Base-by-base conservation (phyloP, 306 rosid genomes). In the Quercus ilex region DNA sequence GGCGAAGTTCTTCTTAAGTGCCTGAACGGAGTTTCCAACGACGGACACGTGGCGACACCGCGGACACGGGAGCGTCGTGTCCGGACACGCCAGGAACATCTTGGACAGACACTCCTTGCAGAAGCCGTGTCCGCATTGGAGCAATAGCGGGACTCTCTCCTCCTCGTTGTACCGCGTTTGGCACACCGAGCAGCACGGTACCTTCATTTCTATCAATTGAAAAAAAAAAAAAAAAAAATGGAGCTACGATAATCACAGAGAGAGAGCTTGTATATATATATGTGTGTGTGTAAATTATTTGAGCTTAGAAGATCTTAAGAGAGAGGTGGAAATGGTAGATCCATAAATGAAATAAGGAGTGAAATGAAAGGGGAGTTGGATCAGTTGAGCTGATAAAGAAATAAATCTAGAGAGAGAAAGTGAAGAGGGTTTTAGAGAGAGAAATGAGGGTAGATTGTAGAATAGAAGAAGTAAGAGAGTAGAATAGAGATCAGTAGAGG, bases 101-200 rank as follows among this genome's bases (percentile, higher is more conserved):
- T 82, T 83, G 15, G 97, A 93, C 18, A 95, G 85, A 63, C 99
- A 95, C 53, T 95, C 99, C 74, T 82, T 88, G 83, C 99, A 95
- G 88, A 93, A 95, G 4, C 98, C 97, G 81, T 95, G 99, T 46
- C 99, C 99, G 74, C 99, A 95, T 88, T 95, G 97, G 38, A 95
- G 99, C 81, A 95, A 79, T 74, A 95, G 98, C 17, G 99, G 99
- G 14, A 93, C 98, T 76, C 99, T 86, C 80, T 93, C 99, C 10
- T 91, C 99, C 80, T 93, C 99, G 92, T 95, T 92, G 86, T 92
- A 95, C 75, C 99, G 92, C 85, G 91, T 95, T 80, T 93, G 98
- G 87, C 99, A 95, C 10, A 95, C 98, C 52, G 97, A 89, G 63
- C 99, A 95, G 73, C 94, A 92, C 62, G 99, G 99, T 73, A 95